These are phyloP conservation scores for Chaetomidium leptoderma DNA, from an alignment of 495 filamentous ascomycete genomes.

Conservation along the genomic window DNA sequence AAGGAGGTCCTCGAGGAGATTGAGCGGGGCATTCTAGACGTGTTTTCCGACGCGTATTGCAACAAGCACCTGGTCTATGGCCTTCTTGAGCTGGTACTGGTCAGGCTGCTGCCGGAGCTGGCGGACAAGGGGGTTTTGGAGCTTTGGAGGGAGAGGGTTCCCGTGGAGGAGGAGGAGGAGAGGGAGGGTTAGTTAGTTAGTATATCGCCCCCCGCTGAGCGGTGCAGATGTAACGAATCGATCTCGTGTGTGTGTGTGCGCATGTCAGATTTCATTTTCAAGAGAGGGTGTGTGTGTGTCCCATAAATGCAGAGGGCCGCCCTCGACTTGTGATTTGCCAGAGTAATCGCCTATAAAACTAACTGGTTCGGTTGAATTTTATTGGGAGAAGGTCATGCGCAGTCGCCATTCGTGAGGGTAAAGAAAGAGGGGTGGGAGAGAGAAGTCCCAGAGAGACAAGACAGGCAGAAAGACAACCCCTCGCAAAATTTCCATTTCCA, in stretches of 20 bases:
- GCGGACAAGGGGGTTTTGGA: constrained; percentile 66
- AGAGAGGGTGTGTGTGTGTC: no score
- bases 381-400: neutral
- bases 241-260: neutral
- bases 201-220: no score
- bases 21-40: constrained; percentile 57
- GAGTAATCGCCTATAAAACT: neutral
- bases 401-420: neutral
- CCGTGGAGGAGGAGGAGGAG: no score
- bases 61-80: constrained; percentile 85
- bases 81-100: constrained; percentile 71
- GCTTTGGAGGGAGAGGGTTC: constrained; percentile 67
- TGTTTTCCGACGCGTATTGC: constrained; percentile 75
- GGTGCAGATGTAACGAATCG: no score
- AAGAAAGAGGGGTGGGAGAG: no score
- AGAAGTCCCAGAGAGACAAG: no score
- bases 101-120: constrained; percentile 79
- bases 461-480: no score
- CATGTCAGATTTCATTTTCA: neutral
- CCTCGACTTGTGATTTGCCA: constrained; percentile 11
- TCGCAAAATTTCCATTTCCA: no score
- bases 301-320: neutral
- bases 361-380: neutral
- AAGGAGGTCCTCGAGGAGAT: constrained; percentile 43
- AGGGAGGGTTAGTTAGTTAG: neutral